These are phyloP conservation scores for Cenchrus fungigraminus DNA, from an alignment of 176 grass and related monocot species.

Conservation along the genomic window DNA sequence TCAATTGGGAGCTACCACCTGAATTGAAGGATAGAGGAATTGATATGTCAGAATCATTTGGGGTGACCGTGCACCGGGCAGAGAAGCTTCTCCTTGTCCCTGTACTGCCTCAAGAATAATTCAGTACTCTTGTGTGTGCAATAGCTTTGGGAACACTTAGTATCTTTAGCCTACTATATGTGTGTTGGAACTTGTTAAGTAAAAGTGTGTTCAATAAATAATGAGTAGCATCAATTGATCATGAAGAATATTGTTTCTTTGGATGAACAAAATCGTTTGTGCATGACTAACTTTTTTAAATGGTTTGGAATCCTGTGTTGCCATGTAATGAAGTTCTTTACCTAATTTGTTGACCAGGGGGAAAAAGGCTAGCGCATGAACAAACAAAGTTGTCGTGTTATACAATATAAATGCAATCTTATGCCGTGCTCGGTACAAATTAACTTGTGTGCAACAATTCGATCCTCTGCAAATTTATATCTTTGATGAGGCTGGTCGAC, in stretches of 20 bases:
- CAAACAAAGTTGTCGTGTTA: too few relatives aligned
- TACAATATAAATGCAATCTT: too few relatives aligned
- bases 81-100: neutral
- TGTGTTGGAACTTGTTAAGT: neutral
- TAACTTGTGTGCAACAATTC: too few relatives aligned
- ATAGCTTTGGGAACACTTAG: neutral
- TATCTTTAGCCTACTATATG: neutral
- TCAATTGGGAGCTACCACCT: neutral
- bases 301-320: too few relatives aligned
- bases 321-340: too few relatives aligned
- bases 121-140: neutral
- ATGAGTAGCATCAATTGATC: neutral
- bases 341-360: too few relatives aligned
- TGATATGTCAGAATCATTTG: neutral
- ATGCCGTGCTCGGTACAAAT: too few relatives aligned
- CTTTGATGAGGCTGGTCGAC: too few relatives aligned
- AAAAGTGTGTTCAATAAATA: neutral
- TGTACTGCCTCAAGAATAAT: neutral
- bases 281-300: too few relatives aligned
- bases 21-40: neutral
- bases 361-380: too few relatives aligned
- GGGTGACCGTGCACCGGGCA: neutral
- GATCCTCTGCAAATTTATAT: too few relatives aligned
- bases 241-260: neutral
- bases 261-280: too few relatives aligned